These are phyloP conservation scores for Parathielavia appendiculata DNA, from an alignment of 495 filamentous ascomycete genomes.

Conservation along the genomic window DNA sequence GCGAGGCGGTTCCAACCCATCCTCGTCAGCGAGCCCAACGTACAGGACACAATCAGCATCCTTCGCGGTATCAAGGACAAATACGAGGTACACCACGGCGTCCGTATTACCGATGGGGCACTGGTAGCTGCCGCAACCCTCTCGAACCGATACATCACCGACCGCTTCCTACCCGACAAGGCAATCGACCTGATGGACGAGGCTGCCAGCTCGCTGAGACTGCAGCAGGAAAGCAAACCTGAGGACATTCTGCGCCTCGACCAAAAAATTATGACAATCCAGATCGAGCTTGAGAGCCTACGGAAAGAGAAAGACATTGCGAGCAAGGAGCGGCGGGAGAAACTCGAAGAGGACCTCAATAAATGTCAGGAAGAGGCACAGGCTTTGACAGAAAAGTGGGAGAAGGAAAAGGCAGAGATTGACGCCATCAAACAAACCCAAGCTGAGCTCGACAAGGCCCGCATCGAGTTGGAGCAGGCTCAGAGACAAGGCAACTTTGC, in stretches of 20 bases:
- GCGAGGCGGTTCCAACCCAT: conserved; percentile 94
- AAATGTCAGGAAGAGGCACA: conserved; percentile 63
- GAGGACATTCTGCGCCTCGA: conserved; percentile 88
- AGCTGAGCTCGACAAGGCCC: conserved; percentile 74
- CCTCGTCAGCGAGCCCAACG: conserved; percentile 77
- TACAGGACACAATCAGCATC: conserved; percentile 91
- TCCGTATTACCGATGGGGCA: conserved; percentile 87
- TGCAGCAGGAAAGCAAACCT: conserved; percentile 96
- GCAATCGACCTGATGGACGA: conserved; percentile 97
- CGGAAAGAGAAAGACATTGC: conserved; percentile 89
- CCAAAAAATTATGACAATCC: conserved; percentile 91
- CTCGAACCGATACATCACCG: conserved; percentile 93
- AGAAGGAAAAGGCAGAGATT: conserved; percentile 81
- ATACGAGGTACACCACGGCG: conserved; percentile 94
- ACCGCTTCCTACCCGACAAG: conserved; percentile 92
- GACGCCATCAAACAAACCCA: conserved; percentile 80
- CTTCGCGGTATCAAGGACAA: conserved; percentile 93
- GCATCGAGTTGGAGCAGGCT: conserved; percentile 78
- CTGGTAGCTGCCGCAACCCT: conserved; percentile 87
- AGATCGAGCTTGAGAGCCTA: conserved; percentile 93
- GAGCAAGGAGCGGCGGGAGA: conserved; percentile 82
- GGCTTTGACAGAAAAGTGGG: conserved; percentile 72
- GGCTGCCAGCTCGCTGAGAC: conserved; percentile 78
- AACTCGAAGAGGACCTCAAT: conserved; percentile 70
- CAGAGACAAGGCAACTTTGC: conserved; percentile 90